Conservation (phyloP, 768 basidiomycete species). For the Coprinopsis marcescibilis region DNA sequence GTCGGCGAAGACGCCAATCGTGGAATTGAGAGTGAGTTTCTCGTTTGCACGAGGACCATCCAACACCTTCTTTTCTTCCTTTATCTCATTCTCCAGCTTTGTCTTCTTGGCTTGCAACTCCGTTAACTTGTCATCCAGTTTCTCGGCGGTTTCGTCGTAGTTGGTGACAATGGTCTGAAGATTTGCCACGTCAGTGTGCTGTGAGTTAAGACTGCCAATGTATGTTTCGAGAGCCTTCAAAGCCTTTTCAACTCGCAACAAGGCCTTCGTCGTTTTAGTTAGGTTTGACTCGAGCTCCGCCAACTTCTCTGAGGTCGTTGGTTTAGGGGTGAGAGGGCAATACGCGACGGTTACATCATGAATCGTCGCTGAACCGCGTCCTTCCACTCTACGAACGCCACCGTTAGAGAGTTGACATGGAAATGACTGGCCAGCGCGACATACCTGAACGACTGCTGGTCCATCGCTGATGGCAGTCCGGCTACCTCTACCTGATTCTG, state of each 20-base stretch:
- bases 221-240: constrained; percentile 28
- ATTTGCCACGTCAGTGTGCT: constrained; percentile 24
- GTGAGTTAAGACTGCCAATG: constrained; percentile 27
- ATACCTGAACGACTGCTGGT: constrained; percentile 36
- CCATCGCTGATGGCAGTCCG: constrained; percentile 32
- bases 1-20: constrained; percentile 32
- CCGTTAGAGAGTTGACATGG: not conserved
- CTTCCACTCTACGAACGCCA: constrained; percentile 32
- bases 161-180: constrained; percentile 24
- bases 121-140: constrained; percentile 26
- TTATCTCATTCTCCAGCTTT: constrained; percentile 19
- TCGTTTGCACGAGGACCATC: constrained; percentile 15
- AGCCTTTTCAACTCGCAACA: constrained; percentile 25
- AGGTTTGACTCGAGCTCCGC: constrained; percentile 20
- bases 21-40: constrained; percentile 24
- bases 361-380: constrained; percentile 38
- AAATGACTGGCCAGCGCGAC: constrained; percentile 2
- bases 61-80: constrained; percentile 18
- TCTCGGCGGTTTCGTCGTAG: constrained; percentile 28
- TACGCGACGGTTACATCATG: constrained; percentile 36
- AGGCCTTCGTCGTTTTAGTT: constrained; percentile 22
- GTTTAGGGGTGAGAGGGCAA: constrained; percentile 13
- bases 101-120: constrained; percentile 25
- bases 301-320: constrained; percentile 23
- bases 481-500: constrained; percentile 35